phyloP scores from a whole-genome alignment of 2,329 filamentous ascomycete genomes.

The Beauveria brongniartii region DNA sequence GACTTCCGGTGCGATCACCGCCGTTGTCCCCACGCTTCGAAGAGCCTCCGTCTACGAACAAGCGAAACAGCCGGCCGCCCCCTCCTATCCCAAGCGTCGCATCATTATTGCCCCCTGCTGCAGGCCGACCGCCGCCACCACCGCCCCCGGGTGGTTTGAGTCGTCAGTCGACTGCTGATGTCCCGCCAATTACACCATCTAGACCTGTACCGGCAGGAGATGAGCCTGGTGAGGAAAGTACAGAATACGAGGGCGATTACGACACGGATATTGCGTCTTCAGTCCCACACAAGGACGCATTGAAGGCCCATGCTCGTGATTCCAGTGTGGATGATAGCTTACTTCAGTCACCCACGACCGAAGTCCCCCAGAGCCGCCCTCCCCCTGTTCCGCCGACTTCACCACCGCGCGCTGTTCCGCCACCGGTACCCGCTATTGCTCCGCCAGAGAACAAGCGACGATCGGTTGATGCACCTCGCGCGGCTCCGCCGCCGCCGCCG shows the following conservation, averaged over 20 bases:
- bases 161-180: constrained; percentile 53
- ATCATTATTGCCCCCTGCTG: constrained; percentile 38
- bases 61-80: constrained; percentile 48
- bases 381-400: constrained; percentile 48
- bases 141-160: constrained; percentile 51
- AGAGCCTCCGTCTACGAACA: constrained; percentile 34
- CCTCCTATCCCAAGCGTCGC: constrained; percentile 52
- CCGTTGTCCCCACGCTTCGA: constrained; percentile 28
- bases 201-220: constrained; percentile 42
- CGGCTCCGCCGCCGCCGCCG: constrained; percentile 62
- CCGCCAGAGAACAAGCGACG: constrained; percentile 45
- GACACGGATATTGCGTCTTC: constrained; percentile 96
- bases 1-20: constrained; percentile 21
- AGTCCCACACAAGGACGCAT: constrained; percentile 84
- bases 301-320: constrained; percentile 74
- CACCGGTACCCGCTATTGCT: constrained; percentile 56
- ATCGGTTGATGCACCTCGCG: constrained; percentile 65
- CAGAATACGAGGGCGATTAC: constrained; percentile 95
- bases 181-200: constrained; percentile 33
- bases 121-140: constrained; percentile 58
- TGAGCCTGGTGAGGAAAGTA: constrained; percentile 69
- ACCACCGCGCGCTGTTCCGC: constrained; percentile 53
- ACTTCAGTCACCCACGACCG: constrained; percentile 45
- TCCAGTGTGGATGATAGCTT: constrained; percentile 66
- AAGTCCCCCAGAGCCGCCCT: constrained; percentile 36